Conservation (phyloP, 257 asterid species). For the Salvia splendens region DNA sequence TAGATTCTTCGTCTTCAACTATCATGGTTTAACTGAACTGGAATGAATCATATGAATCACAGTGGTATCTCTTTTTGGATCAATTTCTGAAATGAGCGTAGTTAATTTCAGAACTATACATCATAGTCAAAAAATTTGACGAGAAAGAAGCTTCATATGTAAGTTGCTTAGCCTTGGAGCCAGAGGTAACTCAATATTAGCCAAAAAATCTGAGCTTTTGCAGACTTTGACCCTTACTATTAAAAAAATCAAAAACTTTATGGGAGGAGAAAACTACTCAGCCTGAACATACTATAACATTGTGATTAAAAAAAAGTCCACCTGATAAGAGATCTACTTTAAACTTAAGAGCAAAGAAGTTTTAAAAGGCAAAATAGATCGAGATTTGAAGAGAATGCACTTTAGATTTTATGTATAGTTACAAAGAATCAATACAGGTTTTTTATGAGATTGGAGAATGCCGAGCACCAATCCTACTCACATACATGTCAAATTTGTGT, state of each 20-base stretch:
- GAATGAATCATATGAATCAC: conserved; percentile 4
- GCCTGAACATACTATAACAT: background rate
- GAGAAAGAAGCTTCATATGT: background rate
- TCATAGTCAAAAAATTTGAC: background rate
- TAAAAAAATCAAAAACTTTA: background rate
- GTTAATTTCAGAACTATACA: background rate
- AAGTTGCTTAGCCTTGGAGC: conserved; percentile 10
- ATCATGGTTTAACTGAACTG: background rate
- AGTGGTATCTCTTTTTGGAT: conserved; percentile 26
- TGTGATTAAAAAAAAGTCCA: background rate
- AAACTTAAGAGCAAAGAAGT: background rate
- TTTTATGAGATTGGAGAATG: background rate
- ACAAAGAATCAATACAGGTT: conserved; percentile 1
- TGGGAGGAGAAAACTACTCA: background rate
- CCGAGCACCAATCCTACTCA: background rate
- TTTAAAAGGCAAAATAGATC: background rate
- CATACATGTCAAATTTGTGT: background rate
- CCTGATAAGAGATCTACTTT: background rate
- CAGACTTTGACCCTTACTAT: background rate
- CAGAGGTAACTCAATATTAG: background rate
- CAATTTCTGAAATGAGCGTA: background rate
- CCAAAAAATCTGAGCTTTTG: background rate
- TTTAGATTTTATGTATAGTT: background rate
- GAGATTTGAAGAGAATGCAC: background rate
- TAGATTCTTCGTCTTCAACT: conserved; percentile 4